These are phyloP conservation scores for Puccinia polysora DNA, from an alignment of 1,284 basidiomycete species.

Conservation along the genomic window DNA sequence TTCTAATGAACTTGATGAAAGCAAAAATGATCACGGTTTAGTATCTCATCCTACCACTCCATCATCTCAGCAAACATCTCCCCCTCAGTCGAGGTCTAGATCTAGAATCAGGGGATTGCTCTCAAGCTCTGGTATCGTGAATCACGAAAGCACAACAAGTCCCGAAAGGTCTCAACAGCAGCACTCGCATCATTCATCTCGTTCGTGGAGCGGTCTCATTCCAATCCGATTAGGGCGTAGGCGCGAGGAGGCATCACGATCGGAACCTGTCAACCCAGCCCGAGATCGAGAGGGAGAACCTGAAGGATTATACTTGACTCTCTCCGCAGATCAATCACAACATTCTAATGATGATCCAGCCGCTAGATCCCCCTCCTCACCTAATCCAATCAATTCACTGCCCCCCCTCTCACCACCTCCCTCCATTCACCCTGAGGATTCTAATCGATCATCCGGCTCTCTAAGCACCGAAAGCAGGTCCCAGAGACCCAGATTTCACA, in stretches of 20 bases:
- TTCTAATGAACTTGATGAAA: not conserved
- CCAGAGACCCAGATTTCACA: too few relatives aligned
- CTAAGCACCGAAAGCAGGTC: too few relatives aligned
- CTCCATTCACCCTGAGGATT: too few relatives aligned
- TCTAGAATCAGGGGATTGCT: not conserved
- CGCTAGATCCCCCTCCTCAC: not conserved
- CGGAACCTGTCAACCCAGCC: not conserved
- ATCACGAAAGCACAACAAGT: not conserved
- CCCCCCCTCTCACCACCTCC: not conserved
- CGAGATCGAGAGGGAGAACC: too few relatives aligned
- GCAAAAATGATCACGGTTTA: too few relatives aligned
- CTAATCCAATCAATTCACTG: not conserved
- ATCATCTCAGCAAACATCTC: not conserved
- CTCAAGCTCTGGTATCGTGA: not conserved
- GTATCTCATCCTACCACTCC: not conserved
- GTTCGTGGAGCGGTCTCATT: not conserved
- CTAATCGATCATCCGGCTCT: too few relatives aligned
- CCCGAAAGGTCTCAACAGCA: not conserved
- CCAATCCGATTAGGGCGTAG: not conserved
- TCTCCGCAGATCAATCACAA: not conserved
- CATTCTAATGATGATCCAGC: not conserved
- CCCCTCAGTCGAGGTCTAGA: constrained; percentile 6
- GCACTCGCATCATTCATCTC: not conserved
- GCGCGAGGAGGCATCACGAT: not conserved
- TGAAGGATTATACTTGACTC: not conserved